Base-by-base conservation (phyloP, 2,329 filamentous ascomycete genomes). In the Dendryphion nanum region DNA sequence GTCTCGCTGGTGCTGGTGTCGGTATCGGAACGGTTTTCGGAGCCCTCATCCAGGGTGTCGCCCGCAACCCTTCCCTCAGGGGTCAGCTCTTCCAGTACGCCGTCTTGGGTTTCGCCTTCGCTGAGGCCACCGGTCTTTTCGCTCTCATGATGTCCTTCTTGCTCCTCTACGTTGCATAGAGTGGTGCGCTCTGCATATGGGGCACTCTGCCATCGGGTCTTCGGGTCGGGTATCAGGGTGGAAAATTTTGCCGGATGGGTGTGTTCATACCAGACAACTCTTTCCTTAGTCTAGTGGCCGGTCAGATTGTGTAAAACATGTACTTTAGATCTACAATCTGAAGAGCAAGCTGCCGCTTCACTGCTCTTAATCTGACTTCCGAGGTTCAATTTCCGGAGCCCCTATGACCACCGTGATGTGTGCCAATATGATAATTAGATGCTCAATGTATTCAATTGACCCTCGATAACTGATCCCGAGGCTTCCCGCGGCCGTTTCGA, bases 11-110 rank as follows among this genome's bases (percentile, higher is more conserved):
- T 85, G 85, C 86, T 69, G 86, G 87, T 89, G 88, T 93, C 73
- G 88, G 88, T 87, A 94, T 93, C 75, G 88, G 88, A 80, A 83
- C 91, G 69, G 88, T 94, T 70, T 94, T 94, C 82, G 87, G 85
- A 69, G 83, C 86, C 66, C 86, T 94, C 70, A 80, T 94, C 69
- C 83, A 86, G 75, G 83, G 83, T 77, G 87, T 93, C 72, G 86
- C 88, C 78, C 87, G 88, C 78, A 95, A 95, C 86, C 88, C 88
- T 68, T 86, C 85, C 69, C 86, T 94, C 77, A 85, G 87, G 78
- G 88, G 87, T 72, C 89, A 94, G 82, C 87, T 95, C 68, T 95
- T 93, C 86, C 87, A 86, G 61, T 91, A 93, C 77, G 87, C 87
- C 81, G 91, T 93, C 86, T 78, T 93, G 69, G 87, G 88, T 78